A percentile compares a stretch with the other conserved stretches of the same genome.
phyloP scores from a whole-genome alignment of 1,284 basidiomycete species.

The Fomitopsis schrenkii region DNA sequence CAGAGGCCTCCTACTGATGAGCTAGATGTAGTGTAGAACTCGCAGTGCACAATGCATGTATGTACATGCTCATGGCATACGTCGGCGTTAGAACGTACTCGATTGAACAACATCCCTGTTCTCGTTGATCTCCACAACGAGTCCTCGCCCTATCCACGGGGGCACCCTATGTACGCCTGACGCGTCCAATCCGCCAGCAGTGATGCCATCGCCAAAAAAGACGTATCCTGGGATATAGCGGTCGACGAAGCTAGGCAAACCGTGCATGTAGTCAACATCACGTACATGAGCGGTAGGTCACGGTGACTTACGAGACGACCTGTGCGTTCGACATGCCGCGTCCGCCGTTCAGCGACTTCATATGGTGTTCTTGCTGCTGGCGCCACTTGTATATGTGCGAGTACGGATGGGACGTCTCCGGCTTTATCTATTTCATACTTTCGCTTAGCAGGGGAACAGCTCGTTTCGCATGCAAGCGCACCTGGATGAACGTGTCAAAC shows the following conservation, averaged over 20 bases:
- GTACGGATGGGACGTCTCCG: constrained; percentile 43
- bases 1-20: too few species aligned
- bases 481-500: constrained; percentile 71
- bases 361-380: constrained; percentile 80
- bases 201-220: constrained; percentile 58
- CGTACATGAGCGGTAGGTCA: not conserved
- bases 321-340: constrained; percentile 81
- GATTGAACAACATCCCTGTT: constrained; percentile 19
- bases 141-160: constrained; percentile 24
- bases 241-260: constrained; percentile 56
- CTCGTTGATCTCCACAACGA: constrained; percentile 24
- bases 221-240: constrained; percentile 86
- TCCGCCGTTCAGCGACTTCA: constrained; percentile 82
- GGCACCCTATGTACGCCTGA: constrained; percentile 15
- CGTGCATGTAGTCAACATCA: too few species aligned
- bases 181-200: constrained; percentile 18
- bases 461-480: constrained; percentile 23
- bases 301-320: constrained; percentile 58
- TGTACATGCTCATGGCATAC: not conserved
- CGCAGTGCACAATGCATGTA: too few species aligned
- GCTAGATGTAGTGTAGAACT: too few species aligned
- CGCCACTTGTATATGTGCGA: constrained; percentile 75
- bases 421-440: constrained; percentile 40
- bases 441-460: not conserved
- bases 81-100: constrained; percentile 14